Evolutionary conservation across 148 eudicot species (phyloP).

Genomic region (Linanthus parryae): DNA sequence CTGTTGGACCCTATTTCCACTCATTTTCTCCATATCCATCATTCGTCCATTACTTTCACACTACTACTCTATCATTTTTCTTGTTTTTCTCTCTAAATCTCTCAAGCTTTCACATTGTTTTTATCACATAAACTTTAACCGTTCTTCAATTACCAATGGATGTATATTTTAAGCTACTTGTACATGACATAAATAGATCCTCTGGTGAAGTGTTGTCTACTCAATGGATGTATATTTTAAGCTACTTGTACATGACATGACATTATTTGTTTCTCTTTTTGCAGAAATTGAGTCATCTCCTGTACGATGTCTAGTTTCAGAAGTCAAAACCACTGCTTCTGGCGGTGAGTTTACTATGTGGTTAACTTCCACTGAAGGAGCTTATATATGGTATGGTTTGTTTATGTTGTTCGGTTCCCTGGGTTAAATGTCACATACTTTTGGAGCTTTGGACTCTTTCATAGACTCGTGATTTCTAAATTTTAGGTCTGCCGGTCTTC

Average conservation of each 20-base stretch:
- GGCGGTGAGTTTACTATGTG: constrained; percentile 92
- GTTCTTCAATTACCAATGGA: too few relatives aligned
- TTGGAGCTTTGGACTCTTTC: not conserved
- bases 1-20: too few relatives aligned
- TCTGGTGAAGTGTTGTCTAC: not conserved
- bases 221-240: too few relatives aligned
- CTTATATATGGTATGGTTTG: constrained; percentile 84
- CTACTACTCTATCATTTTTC: too few relatives aligned
- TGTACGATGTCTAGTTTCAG: constrained; percentile 73
- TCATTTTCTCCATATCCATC: too few relatives aligned
- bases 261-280: constrained; percentile 9
- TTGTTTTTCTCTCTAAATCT: too few relatives aligned
- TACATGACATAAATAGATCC: too few relatives aligned
- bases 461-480: not conserved
- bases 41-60: too few relatives aligned
- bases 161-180: too few relatives aligned
- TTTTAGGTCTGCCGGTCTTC: constrained; percentile 91
- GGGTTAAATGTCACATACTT: not conserved
- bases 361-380: constrained; percentile 72
- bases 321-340: constrained; percentile 54
- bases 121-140: too few relatives aligned
- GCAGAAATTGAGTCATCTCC: constrained; percentile 86
- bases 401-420: constrained; percentile 9
- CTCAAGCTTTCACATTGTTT: too few relatives aligned
- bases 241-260: too few relatives aligned